Percentiles rank a stretch among this genome's conserved stretches.
Conservation (phyloP, 345 rosid genomes). For the Gossypium bickii region DNA sequence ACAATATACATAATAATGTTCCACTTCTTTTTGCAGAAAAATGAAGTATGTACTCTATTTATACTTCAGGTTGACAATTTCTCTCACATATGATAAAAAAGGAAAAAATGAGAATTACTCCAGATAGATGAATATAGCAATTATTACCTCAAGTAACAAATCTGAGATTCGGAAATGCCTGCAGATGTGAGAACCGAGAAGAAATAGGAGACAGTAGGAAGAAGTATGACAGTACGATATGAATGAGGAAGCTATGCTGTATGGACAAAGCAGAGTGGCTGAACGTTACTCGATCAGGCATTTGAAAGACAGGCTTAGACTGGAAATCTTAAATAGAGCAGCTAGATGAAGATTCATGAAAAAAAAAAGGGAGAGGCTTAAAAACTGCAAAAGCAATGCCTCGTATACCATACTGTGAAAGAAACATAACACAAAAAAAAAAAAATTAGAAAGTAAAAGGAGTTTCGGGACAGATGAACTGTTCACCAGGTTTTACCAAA, state of each 20-base stretch:
- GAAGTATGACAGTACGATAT: background rate
- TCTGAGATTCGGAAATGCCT: background rate
- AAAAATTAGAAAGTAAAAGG: slow-evolving; percentile 7
- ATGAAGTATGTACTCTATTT: background rate
- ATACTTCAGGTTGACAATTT: slow-evolving; percentile 11
- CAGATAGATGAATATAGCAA: background rate
- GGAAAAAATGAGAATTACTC: background rate
- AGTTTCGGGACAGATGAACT: slow-evolving; percentile 32
- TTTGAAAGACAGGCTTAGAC: background rate
- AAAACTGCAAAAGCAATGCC: slow-evolving; percentile 12
- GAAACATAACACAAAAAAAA: slow-evolving; percentile 14
- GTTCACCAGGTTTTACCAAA: slow-evolving; percentile 53
- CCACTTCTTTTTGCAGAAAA: background rate
- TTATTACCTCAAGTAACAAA: background rate
- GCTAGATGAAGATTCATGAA: slow-evolving; percentile 11
- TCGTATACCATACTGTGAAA: slow-evolving; percentile 20
- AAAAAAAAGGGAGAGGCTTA: slow-evolving; percentile 10
- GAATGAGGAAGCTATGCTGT: background rate
- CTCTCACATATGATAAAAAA: background rate
- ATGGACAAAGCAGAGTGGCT: slow-evolving; percentile 7
- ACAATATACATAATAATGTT: background rate
- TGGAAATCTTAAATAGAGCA: slow-evolving; percentile 6
- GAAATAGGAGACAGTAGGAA: background rate
- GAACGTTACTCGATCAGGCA: background rate
- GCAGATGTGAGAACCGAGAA: slow-evolving; percentile 1